A percentile compares a stretch with the other conserved stretches of the same genome.
Evolutionary conservation across 371 early-diverging fungal genomes (phyloP).

Genomic region (Parasitella parasitica): DNA sequence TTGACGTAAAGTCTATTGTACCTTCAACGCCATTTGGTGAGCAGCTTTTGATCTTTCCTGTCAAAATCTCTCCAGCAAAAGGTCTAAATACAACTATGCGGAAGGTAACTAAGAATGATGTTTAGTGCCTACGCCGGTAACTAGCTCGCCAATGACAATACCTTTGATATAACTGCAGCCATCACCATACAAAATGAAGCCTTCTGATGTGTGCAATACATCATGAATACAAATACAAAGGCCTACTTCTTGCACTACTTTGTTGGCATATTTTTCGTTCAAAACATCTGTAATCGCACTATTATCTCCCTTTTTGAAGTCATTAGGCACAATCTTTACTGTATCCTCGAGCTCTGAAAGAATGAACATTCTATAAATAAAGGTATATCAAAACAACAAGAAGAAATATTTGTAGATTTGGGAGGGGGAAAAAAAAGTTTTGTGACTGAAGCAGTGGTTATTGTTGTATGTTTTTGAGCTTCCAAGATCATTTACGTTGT

Average conservation of each 20-base stretch:
- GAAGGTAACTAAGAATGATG: conserved; percentile 61
- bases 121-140: too few species aligned
- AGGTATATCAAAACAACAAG: background rate
- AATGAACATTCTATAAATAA: conserved; percentile 70
- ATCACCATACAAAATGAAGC: conserved; percentile 80
- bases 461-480: background rate
- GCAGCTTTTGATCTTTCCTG: conserved; percentile 76
- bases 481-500: too few species aligned
- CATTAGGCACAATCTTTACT: conserved; percentile 78
- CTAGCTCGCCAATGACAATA: background rate
- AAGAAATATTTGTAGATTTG: background rate
- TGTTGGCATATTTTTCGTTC: conserved; percentile 91
- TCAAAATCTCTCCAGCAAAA: conserved; percentile 83
- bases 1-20: background rate
- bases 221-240: conserved; percentile 87
- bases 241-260: conserved; percentile 90
- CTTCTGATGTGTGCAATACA: conserved; percentile 76
- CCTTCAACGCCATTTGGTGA: conserved; percentile 63
- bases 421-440: background rate
- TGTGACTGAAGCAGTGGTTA: background rate
- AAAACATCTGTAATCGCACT: conserved; percentile 86
- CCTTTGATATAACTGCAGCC: conserved; percentile 80
- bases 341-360: conserved; percentile 80
- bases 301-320: conserved; percentile 70
- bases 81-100: conserved; percentile 90